A percentile compares a stretch with the other conserved stretches of the same genome.
Conservation (phyloP, 805 yeast genomes). For the Suhomyces canberraensis region DNA sequence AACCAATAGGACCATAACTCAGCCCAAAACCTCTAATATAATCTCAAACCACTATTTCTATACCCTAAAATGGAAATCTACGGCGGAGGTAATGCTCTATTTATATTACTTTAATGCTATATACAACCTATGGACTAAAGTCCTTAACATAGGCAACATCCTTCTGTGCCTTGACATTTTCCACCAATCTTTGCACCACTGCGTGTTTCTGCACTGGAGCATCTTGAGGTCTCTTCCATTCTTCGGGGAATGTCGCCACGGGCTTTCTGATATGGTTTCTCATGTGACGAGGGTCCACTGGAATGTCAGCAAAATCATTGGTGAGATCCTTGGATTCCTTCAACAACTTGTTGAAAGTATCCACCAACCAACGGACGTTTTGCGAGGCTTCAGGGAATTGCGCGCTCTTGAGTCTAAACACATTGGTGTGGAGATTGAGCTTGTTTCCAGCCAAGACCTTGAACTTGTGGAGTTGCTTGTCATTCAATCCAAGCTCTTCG, state of each 20-base stretch:
- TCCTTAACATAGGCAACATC: slow-evolving; percentile 30
- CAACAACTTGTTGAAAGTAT: slow-evolving; percentile 58
- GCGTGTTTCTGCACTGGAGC: slow-evolving; percentile 51
- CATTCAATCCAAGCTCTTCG: slow-evolving; percentile 49
- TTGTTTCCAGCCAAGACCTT: slow-evolving; percentile 75
- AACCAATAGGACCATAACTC: too few species aligned
- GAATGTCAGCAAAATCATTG: slow-evolving; percentile 69
- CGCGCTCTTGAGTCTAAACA: slow-evolving; percentile 61
- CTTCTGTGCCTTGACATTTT: slow-evolving; percentile 27
- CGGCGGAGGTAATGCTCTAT: too few species aligned
- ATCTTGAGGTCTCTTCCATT: slow-evolving; percentile 68
- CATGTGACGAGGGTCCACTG: slow-evolving; percentile 74
- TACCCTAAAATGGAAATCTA: too few species aligned
- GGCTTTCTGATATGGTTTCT: slow-evolving; percentile 42
- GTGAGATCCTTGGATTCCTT: slow-evolving; percentile 58
- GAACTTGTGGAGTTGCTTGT: slow-evolving; percentile 64
- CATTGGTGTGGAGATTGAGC: slow-evolving; percentile 59
- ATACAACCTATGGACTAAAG: slow-evolving; percentile 19
- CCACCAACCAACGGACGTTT: slow-evolving; percentile 72
- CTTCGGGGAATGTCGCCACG: slow-evolving; percentile 59
- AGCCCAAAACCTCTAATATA: too few species aligned
- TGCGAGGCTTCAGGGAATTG: slow-evolving; percentile 77
- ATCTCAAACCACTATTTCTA: too few species aligned
- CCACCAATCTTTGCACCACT: slow-evolving; percentile 32
- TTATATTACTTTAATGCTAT: too few species aligned